Conservation (phyloP, 1,284 basidiomycete genomes). For the Rhodotorula sp. region DNA sequence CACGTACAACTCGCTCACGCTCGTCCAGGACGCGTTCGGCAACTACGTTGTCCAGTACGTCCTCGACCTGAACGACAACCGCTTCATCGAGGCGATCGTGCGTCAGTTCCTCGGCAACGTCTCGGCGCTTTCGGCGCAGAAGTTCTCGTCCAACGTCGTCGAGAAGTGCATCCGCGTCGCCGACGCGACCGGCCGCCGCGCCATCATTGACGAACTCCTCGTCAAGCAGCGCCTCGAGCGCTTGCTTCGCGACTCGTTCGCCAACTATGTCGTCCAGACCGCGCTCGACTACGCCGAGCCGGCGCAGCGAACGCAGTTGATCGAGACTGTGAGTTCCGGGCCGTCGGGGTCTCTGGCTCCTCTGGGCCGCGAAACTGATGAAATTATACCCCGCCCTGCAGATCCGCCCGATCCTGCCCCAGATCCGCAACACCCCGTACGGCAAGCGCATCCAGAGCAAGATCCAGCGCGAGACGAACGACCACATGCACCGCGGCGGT, state of each 20-base stretch:
- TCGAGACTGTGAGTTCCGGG: constrained; percentile 61
- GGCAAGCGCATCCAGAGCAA: constrained; percentile 98
- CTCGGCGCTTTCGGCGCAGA: constrained; percentile 95
- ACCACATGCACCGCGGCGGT: constrained; percentile 35
- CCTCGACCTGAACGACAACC: constrained; percentile 93
- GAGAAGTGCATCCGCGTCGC: constrained; percentile 92
- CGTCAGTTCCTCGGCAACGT: constrained; percentile 97
- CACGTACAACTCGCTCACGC: constrained; percentile 93
- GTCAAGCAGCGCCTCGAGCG: constrained; percentile 95
- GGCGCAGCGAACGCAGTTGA: constrained; percentile 69
- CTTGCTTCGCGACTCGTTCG: constrained; percentile 75
- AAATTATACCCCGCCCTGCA: not conserved
- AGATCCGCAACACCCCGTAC: constrained; percentile 95
- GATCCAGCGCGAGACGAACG: constrained; percentile 58
- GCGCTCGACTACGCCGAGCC: constrained; percentile 94
- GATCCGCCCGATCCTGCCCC: constrained; percentile 87
- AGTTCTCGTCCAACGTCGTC: constrained; percentile 94
- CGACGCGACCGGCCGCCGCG: constrained; percentile 87
- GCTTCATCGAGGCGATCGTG: constrained; percentile 96
- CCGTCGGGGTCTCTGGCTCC: not conserved
- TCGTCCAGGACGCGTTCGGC: constrained; percentile 96
- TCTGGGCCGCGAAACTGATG: not conserved
- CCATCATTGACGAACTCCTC: constrained; percentile 91
- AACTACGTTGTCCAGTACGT: constrained; percentile 54
- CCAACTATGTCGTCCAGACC: constrained; percentile 60